Conservation (phyloP, 139 green algal genomes). For the Micromonas pusilla region DNA sequence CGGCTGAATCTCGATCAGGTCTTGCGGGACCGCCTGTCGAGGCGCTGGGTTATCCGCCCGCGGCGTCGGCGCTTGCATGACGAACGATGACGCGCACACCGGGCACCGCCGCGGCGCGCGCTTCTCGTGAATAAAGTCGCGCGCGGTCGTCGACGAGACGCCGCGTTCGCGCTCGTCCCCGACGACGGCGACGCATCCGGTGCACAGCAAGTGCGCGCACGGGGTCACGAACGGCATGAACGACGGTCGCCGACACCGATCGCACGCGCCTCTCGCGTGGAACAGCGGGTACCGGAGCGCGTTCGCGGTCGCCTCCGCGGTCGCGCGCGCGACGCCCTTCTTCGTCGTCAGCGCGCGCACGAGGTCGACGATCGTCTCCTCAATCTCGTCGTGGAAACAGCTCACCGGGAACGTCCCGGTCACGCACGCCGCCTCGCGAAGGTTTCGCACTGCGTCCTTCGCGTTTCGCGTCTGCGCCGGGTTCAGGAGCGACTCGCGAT, state of each 20-base stretch:
- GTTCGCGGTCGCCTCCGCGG: neutral
- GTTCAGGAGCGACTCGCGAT: conserved; percentile 75
- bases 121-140: conserved; percentile 24
- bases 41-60: conserved; percentile 57
- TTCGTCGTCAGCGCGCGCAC: neutral
- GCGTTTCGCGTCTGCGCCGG: conserved; percentile 42
- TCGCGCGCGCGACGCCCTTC: neutral
- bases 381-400: conserved; percentile 31
- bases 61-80: conserved; percentile 52
- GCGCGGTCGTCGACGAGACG: neutral
- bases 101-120: conserved; percentile 51
- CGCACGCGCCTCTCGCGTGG: conserved; percentile 36
- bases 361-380: conserved; percentile 35
- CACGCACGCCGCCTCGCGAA: conserved; percentile 71
- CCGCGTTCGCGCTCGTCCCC: neutral
- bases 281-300: conserved; percentile 29
- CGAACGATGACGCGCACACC: conserved; percentile 53
- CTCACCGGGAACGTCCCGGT: conserved; percentile 50
- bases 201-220: conserved; percentile 79
- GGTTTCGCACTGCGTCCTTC: conserved; percentile 68
- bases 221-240: conserved; percentile 72
- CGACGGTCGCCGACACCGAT: conserved; percentile 33
- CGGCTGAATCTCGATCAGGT: conserved; percentile 93
- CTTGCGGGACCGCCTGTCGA: conserved; percentile 44
- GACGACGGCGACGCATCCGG: conserved; percentile 56